Conservation (phyloP, 75 land plant genomes). For the Sequoia sempervirens region DNA sequence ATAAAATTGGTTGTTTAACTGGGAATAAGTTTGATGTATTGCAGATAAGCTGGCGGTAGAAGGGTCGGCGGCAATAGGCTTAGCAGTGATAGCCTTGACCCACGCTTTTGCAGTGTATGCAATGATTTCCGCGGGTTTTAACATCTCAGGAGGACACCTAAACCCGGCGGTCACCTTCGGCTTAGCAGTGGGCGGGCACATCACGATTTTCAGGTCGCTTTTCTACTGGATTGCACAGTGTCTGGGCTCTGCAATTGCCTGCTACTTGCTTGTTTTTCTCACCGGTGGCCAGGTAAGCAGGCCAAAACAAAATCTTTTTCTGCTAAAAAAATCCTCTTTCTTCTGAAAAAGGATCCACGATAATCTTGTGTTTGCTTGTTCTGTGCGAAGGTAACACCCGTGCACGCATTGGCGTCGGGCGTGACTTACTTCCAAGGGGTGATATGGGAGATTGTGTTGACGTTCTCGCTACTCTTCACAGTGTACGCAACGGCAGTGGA, state of each 20-base stretch:
- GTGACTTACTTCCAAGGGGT: slow-evolving; percentile 1
- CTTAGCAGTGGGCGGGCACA: slow-evolving; percentile 62
- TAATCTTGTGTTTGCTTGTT: not conserved
- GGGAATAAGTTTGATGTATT: not conserved
- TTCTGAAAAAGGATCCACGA: no score
- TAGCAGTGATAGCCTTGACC: slow-evolving; percentile 20
- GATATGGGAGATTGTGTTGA: slow-evolving; percentile 21
- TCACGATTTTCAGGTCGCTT: slow-evolving; percentile 44
- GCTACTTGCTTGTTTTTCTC: slow-evolving; percentile 46
- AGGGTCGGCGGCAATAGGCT: no score
- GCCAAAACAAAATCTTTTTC: no score
- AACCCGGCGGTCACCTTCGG: slow-evolving; percentile 85
- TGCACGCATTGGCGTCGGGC: slow-evolving; percentile 15
- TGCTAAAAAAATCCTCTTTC: not conserved
- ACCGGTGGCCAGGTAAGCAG: slow-evolving; percentile 32
- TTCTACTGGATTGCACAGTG: slow-evolving; percentile 63
- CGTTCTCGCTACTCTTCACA: slow-evolving; percentile 28
- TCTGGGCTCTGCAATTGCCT: slow-evolving; percentile 49
- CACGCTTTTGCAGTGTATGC: slow-evolving; percentile 2
- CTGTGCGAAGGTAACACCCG: slow-evolving; percentile 12
- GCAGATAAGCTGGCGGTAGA: not conserved
- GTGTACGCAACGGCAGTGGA: slow-evolving; percentile 25
- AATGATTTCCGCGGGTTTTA: not conserved
- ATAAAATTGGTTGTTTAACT: not conserved
- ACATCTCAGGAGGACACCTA: slow-evolving; percentile 71